Evolutionary conservation across 371 early-diverging fungal species (phyloP).

Genomic region (Zychaea mexicana): DNA sequence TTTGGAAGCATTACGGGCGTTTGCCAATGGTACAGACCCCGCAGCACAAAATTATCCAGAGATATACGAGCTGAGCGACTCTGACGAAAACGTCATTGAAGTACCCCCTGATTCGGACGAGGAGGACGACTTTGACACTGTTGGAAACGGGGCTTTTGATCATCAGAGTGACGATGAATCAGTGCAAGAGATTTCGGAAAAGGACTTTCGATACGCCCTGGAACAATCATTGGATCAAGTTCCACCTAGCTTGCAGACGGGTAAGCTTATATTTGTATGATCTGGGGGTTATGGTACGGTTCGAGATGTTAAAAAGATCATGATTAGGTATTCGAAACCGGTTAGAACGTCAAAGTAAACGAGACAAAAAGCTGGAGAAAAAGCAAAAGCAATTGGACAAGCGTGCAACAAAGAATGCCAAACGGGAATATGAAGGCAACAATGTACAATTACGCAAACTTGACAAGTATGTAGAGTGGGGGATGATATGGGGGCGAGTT

Average conservation of each 20-base stretch:
- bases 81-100: constrained; percentile 8
- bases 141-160: constrained; percentile 9
- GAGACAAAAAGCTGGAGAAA: constrained; percentile 17
- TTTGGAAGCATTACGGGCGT: constrained; percentile 14
- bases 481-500: too few species aligned
- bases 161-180: constrained; percentile 27
- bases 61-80: not conserved
- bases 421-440: constrained; percentile 6
- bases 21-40: constrained; percentile 15
- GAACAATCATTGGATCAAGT: constrained; percentile 16
- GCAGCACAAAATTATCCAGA: not conserved
- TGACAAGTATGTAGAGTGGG: constrained; percentile 26
- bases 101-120: constrained; percentile 12
- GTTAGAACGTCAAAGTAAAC: constrained; percentile 16
- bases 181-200: constrained; percentile 21
- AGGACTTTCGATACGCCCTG: constrained; percentile 12
- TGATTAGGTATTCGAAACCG: constrained; percentile 19
- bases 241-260: constrained; percentile 30
- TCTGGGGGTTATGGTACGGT: constrained; percentile 7
- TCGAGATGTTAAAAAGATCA: not conserved
- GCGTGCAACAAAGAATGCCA: constrained; percentile 14
- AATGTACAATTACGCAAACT: constrained; percentile 20
- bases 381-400: constrained; percentile 17
- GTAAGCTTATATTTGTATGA: too few species aligned
- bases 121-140: constrained; percentile 17